These are phyloP conservation scores for Diaporthe citrichinensis DNA, from an alignment of 2,329 filamentous ascomycete species.

Conservation along the genomic window DNA sequence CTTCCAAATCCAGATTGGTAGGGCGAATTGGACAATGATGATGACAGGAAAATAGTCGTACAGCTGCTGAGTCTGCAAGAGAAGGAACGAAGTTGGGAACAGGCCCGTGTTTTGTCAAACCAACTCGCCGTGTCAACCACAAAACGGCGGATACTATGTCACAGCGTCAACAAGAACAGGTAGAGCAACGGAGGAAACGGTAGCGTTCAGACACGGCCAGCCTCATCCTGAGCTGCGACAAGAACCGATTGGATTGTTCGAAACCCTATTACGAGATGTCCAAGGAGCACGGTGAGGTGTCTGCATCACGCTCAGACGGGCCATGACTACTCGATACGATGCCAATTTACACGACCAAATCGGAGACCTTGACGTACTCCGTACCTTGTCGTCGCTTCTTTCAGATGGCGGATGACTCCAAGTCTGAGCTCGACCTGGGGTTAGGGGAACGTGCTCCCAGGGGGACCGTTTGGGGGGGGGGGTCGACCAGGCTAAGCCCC, in stretches of 20 bases:
- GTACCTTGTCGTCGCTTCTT: slow-evolving; percentile 5
- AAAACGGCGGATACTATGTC: background rate
- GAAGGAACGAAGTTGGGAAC: background rate
- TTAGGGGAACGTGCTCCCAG: background rate
- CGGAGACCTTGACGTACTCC: slow-evolving; percentile 13
- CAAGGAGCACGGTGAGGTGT: background rate
- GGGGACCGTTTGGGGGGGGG: background rate
- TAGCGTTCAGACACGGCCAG: slow-evolving; percentile 19
- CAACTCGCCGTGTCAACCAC: background rate
- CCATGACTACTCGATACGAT: slow-evolving; percentile 30
- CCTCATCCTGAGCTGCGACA: slow-evolving; percentile 22
- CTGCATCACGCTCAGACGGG: slow-evolving; percentile 15
- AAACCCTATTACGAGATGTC: slow-evolving; percentile 30
- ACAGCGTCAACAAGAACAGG: slow-evolving; percentile 8
- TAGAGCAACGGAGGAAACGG: background rate
- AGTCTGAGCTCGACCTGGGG: slow-evolving; percentile 3
- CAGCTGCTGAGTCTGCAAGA: background rate
- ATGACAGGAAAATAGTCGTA: background rate
- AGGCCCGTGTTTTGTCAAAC: background rate
- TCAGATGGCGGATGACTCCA: slow-evolving; percentile 4
- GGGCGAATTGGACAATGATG: background rate
- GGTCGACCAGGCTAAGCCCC: background rate
- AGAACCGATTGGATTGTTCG: slow-evolving; percentile 4
- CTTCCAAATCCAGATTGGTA: background rate
- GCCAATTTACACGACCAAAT: slow-evolving; percentile 33